Percentiles rank a stretch among this genome's conserved stretches.
Evolutionary conservation across 2,329 filamentous ascomycete genomes (phyloP).

Genomic region (Cryphonectria parasitica): DNA sequence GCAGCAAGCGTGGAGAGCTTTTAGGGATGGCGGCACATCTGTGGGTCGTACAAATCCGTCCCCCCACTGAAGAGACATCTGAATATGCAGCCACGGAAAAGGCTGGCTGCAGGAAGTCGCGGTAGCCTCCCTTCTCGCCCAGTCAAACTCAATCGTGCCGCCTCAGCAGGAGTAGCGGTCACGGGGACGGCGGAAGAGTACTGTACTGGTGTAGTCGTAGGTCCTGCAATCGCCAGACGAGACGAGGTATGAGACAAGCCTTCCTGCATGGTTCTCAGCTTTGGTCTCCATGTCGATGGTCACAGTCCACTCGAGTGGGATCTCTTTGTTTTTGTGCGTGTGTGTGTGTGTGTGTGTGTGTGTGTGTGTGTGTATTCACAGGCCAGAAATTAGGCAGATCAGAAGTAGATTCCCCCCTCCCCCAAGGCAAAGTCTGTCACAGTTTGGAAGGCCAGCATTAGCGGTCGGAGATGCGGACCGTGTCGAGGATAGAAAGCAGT

Average conservation of each 20-base stretch:
- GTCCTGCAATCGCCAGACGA: not conserved
- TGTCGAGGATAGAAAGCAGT: slow-evolving; percentile 1
- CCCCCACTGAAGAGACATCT: not conserved
- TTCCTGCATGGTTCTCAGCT: not conserved
- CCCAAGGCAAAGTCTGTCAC: not conserved
- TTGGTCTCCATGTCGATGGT: not conserved
- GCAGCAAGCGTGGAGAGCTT: not conserved
- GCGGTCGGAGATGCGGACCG: slow-evolving; percentile 1
- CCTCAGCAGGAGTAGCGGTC: slow-evolving; percentile 9
- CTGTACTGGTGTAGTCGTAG: slow-evolving; percentile 1
- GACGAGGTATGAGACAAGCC: slow-evolving; percentile 1
- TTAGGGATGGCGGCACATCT: not conserved
- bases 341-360: not conserved
- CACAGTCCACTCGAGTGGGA: not conserved
- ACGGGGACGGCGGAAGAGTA: not conserved
- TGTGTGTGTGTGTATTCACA: not conserved
- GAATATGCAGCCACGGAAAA: slow-evolving; percentile 14
- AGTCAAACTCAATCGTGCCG: slow-evolving; percentile 9
- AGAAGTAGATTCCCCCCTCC: not conserved
- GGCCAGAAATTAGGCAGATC: not conserved
- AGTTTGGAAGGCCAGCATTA: not conserved
- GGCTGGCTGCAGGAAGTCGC: slow-evolving; percentile 11
- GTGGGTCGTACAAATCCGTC: slow-evolving; percentile 7
- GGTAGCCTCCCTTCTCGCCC: not conserved
- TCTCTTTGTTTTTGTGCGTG: not conserved